A percentile compares a stretch with the other conserved stretches of the same genome.
phyloP scores from a whole-genome alignment of 164 flowering plant species.

The Santalum album region DNA sequence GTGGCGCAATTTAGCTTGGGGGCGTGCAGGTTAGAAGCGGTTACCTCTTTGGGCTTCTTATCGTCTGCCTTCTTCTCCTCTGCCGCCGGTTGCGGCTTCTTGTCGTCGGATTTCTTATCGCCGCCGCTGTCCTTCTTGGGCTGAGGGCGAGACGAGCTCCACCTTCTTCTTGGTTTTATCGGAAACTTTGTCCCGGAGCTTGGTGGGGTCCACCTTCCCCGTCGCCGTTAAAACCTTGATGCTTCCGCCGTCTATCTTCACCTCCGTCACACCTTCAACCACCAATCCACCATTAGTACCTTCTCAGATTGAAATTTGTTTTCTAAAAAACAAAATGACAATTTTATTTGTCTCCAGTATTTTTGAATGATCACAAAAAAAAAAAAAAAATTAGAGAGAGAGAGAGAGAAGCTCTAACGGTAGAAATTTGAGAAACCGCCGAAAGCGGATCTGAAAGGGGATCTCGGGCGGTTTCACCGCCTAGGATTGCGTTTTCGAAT shows the following conservation, averaged over 20 bases:
- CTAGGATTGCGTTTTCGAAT: too few species aligned
- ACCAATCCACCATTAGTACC: background rate
- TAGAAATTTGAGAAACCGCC: background rate
- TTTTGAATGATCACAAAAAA: too few species aligned
- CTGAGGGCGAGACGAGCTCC: slow-evolving; percentile 41
- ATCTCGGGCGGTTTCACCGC: background rate
- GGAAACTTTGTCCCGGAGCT: slow-evolving; percentile 25
- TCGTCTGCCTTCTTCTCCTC: slow-evolving; percentile 6
- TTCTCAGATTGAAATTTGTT: too few species aligned
- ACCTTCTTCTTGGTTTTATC: slow-evolving; percentile 52
- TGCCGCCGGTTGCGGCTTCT: slow-evolving; percentile 8
- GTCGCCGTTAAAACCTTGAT: slow-evolving; percentile 35
- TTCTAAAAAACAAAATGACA: background rate
- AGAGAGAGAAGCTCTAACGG: too few species aligned
- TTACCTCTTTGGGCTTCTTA: slow-evolving; percentile 41
- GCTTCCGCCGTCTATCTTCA: slow-evolving; percentile 25
- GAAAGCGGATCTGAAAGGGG: background rate
- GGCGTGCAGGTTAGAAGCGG: background rate
- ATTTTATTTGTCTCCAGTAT: background rate
- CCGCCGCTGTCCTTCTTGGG: slow-evolving; percentile 29
- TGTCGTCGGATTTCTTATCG: slow-evolving; percentile 24
- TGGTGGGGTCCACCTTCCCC: slow-evolving; percentile 42
- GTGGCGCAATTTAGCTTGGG: slow-evolving; percentile 8
- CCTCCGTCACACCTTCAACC: slow-evolving; percentile 38
- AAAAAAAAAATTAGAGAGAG: too few species aligned